These are phyloP conservation scores for Vinca minor DNA, from an alignment of 257 asterid species.

Conservation along the genomic window DNA sequence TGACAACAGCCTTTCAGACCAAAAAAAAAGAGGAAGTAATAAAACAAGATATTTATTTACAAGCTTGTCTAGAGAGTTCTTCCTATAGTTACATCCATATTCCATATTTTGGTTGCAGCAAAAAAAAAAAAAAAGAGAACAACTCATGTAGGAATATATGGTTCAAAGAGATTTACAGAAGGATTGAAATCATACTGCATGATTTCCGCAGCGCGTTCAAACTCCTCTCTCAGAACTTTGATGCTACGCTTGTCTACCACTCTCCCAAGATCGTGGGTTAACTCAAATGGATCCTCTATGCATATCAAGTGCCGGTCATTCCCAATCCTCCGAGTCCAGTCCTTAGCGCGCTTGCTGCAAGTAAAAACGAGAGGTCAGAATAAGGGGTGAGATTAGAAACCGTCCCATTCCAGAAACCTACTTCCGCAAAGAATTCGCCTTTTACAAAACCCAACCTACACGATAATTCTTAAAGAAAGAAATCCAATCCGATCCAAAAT, in stretches of 20 bases:
- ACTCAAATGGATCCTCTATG: constrained; percentile 93
- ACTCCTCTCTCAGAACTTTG: constrained; percentile 83
- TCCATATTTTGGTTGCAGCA: too few relatives aligned
- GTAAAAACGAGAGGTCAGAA: background rate
- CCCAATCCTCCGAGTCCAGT: constrained; percentile 93
- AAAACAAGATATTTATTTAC: too few relatives aligned
- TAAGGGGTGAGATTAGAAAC: too few relatives aligned
- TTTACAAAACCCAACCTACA: too few relatives aligned
- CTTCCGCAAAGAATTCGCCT: too few relatives aligned
- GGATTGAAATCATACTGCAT: constrained; percentile 69
- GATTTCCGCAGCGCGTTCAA: constrained; percentile 88
- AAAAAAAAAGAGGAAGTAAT: too few relatives aligned
- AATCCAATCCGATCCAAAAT: too few relatives aligned
- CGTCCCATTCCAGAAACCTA: too few relatives aligned
- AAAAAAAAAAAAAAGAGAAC: background rate
- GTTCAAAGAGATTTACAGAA: constrained; percentile 56
- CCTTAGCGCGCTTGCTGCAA: constrained; percentile 70
- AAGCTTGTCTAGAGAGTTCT: constrained; percentile 8
- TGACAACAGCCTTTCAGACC: too few relatives aligned
- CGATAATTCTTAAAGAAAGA: too few relatives aligned
- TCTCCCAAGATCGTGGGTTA: constrained; percentile 87
- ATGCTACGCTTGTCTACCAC: constrained; percentile 84
- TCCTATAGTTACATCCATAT: background rate
- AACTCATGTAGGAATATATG: constrained; percentile 54
- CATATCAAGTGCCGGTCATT: constrained; percentile 93